Percentiles rank a stretch among this genome's conserved stretches.
Evolutionary conservation across 164 flowering plant genomes (phyloP).

Genomic region (Protea cynaroides): DNA sequence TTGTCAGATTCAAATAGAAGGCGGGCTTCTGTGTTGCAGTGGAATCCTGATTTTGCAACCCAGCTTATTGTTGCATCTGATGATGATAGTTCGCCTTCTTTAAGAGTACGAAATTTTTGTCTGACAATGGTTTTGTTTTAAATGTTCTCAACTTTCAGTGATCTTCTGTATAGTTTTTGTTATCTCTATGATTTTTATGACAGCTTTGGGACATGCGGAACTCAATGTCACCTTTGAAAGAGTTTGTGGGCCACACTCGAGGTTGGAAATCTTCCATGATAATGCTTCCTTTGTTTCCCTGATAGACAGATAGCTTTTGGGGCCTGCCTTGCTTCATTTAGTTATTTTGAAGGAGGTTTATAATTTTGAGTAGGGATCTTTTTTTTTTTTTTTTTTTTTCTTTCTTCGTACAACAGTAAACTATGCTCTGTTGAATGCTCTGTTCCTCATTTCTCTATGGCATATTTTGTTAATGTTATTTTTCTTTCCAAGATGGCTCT

Average conservation of each 20-base stretch:
- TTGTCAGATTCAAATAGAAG: slow-evolving; percentile 79
- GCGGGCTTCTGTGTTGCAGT: slow-evolving; percentile 95
- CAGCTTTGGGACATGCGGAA: slow-evolving; percentile 99
- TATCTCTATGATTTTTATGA: not conserved
- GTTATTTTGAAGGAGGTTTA: not conserved
- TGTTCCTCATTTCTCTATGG: not conserved
- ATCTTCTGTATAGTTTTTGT: not conserved
- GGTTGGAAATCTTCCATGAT: slow-evolving; percentile 32
- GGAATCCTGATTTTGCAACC: slow-evolving; percentile 94
- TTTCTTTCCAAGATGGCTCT: not conserved
- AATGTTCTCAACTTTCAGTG: not conserved
- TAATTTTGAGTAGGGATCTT: not conserved
- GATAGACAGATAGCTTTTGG: not conserved
- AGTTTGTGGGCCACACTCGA: slow-evolving; percentile 90
- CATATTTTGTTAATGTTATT: no score
- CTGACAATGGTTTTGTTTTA: no score
- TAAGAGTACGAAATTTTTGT: slow-evolving; percentile 46
- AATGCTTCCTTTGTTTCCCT: not conserved
- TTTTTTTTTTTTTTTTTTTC: no score
- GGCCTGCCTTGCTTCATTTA: not conserved
- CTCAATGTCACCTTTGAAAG: slow-evolving; percentile 69
- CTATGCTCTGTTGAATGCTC: not conserved
- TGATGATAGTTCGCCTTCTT: slow-evolving; percentile 77
- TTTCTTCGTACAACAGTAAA: not conserved
- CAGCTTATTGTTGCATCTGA: slow-evolving; percentile 98